Base-by-base conservation (phyloP, 495 filamentous ascomycete species). In the Daldinia concentrica region DNA sequence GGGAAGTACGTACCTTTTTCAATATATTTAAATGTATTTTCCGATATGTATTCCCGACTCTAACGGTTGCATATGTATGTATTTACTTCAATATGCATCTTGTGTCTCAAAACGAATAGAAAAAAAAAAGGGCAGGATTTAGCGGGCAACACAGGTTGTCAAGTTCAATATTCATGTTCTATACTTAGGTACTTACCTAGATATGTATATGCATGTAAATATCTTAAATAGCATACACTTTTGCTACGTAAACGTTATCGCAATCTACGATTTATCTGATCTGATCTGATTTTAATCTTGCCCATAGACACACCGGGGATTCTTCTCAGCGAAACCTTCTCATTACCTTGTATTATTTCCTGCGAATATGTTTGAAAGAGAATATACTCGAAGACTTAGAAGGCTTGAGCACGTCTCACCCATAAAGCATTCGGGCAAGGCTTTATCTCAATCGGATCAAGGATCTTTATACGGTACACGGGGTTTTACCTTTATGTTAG, bases 41-140 rank as follows among this genome's bases (percentile, higher is more conserved):
- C 43, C 43, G 43, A 48, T 48, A 48, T 24, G 43, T 48, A 48
- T 48, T 48, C 43, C 19, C 43, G 43, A 48, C 43, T 1, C 43
- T 48, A 48, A 48, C 43, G 43, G 43, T 48, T 48, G 43, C 43
- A 54, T 54, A 30, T 54, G 27, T 54, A 54, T 15, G 27, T n/a
- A 12, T 30, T 1, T 30, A 54, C 50, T n/a, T 54, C 26, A 24
- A 32, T 58, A 58, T 58, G 43, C 43, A 9, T 19, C 14, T 34
- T 37, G 14, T 60, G 8, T 57, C 26, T 60, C 8, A 50, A 65
- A 24, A 24, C 14, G 26, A 62, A 37, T 27, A 56, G n/a, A 45
- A 52, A 36, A 32, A 34, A 34, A 34, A 34, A 60, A 60, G 36
- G 70, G 70, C 65, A 73, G 39, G 64, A 68, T 65, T 68, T 73